Evolutionary conservation across 495 filamentous ascomycete genomes (phyloP).

Genomic region (Tuber brumale): DNA sequence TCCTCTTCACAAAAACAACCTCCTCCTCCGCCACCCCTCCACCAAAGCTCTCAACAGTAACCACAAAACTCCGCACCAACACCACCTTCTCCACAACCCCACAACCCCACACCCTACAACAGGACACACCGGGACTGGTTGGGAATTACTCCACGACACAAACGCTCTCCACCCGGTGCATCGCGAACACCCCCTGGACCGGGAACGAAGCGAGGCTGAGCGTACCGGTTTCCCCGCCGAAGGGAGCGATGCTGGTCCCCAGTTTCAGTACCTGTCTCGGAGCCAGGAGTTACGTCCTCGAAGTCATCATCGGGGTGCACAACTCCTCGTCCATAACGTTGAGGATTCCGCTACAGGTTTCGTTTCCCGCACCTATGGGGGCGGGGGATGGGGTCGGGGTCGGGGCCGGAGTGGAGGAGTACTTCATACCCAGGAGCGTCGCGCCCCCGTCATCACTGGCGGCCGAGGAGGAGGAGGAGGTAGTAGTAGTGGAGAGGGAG

Average conservation of each 20-base stretch:
- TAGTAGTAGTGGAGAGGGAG: not conserved
- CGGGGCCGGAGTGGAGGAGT: slow-evolving; percentile 47
- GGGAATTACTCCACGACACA: slow-evolving; percentile 11
- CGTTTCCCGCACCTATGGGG: slow-evolving; percentile 30
- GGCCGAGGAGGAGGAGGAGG: slow-evolving; percentile 5
- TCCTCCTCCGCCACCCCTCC: slow-evolving; percentile 46
- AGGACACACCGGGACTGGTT: not conserved
- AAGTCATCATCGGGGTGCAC: slow-evolving; percentile 58
- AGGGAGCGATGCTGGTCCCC: slow-evolving; percentile 59
- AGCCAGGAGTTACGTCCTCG: slow-evolving; percentile 69
- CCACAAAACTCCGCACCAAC: slow-evolving; percentile 62
- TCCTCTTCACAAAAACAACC: slow-evolving; percentile 26
- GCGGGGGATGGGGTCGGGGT: slow-evolving; percentile 43
- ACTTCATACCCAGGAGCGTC: slow-evolving; percentile 48
- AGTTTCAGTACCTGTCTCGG: slow-evolving; percentile 85
- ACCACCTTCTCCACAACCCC: slow-evolving; percentile 62
- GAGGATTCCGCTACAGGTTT: slow-evolving; percentile 71
- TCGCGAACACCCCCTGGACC: not conserved
- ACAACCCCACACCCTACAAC: slow-evolving; percentile 25
- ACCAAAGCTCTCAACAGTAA: slow-evolving; percentile 60
- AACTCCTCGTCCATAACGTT: slow-evolving; percentile 55
- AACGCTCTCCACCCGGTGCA: slow-evolving; percentile 30
- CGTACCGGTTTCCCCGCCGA: slow-evolving; percentile 69
- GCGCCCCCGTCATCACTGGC: slow-evolving; percentile 29
- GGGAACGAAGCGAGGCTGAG: slow-evolving; percentile 51